These are phyloP conservation scores for Claviceps cyperi DNA, from an alignment of 2,329 filamentous ascomycete genomes.

Conservation along the genomic window DNA sequence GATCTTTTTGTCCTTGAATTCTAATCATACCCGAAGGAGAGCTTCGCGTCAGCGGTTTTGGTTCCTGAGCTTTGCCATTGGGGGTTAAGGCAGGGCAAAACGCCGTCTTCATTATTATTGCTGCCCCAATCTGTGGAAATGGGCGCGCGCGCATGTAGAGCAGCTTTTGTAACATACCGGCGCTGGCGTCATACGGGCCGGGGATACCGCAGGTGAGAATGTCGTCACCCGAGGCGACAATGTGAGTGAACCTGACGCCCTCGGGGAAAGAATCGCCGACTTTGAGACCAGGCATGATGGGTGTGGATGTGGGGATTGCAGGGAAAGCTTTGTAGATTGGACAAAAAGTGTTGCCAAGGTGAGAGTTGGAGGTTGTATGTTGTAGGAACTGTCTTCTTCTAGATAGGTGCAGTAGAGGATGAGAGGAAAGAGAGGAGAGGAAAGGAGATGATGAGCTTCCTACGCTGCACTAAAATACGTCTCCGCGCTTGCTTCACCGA, in stretches of 20 bases:
- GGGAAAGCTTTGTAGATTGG: neutral
- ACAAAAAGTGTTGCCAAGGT: too few relatives aligned
- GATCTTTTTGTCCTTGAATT: constrained; percentile 42
- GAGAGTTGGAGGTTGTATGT: too few relatives aligned
- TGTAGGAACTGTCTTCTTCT: too few relatives aligned
- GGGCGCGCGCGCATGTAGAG: neutral
- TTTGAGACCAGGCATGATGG: constrained; percentile 49
- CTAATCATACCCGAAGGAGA: constrained; percentile 15
- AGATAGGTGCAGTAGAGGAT: too few relatives aligned
- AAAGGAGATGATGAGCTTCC: too few relatives aligned
- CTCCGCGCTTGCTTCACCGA: too few relatives aligned
- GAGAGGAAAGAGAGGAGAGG: too few relatives aligned
- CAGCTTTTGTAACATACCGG: constrained; percentile 31
- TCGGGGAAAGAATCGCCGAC: constrained; percentile 72
- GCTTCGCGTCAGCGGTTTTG: neutral
- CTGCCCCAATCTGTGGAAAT: neutral
- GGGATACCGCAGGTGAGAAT: constrained; percentile 69
- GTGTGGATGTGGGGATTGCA: neutral
- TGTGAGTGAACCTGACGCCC: constrained; percentile 70
- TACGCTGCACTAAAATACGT: too few relatives aligned
- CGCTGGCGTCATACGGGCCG: constrained; percentile 63
- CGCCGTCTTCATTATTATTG: too few relatives aligned
- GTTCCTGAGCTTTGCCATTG: neutral
- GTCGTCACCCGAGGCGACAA: constrained; percentile 59
- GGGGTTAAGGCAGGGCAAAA: neutral